These are phyloP conservation scores for Saturnispora ahearnii DNA, from an alignment of 805 yeast species.

Conservation along the genomic window DNA sequence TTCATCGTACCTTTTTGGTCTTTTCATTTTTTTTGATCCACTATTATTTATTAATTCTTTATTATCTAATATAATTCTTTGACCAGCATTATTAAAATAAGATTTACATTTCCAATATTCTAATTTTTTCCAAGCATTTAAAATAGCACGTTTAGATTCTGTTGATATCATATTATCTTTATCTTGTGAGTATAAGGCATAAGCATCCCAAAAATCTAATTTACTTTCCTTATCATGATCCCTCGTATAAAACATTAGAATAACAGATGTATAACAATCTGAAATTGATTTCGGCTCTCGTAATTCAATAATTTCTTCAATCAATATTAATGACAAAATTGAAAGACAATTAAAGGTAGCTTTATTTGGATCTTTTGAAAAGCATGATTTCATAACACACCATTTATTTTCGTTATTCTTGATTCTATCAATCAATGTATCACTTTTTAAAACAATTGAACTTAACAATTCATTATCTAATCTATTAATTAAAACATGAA, in stretches of 20 bases:
- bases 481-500: conserved; percentile 2
- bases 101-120: conserved; percentile 1
- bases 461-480: background rate
- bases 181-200: background rate
- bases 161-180: background rate
- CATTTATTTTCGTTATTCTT: background rate
- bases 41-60: background rate
- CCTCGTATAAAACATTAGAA: conserved; percentile 1
- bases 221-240: conserved; percentile 3
- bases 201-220: conserved; percentile 7
- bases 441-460: background rate
- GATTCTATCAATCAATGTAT: background rate
- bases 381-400: conserved; percentile 6
- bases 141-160: background rate
- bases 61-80: conserved; percentile 3
- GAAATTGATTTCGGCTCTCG: background rate
- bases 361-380: background rate
- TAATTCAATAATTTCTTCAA: background rate
- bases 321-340: background rate
- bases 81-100: background rate
- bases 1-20: background rate
- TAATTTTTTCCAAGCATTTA: background rate
- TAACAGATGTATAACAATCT: background rate
- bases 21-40: background rate
- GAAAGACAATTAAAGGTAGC: background rate